Conservation (phyloP, 306 rosid genomes). For the Quercus suber region DNA sequence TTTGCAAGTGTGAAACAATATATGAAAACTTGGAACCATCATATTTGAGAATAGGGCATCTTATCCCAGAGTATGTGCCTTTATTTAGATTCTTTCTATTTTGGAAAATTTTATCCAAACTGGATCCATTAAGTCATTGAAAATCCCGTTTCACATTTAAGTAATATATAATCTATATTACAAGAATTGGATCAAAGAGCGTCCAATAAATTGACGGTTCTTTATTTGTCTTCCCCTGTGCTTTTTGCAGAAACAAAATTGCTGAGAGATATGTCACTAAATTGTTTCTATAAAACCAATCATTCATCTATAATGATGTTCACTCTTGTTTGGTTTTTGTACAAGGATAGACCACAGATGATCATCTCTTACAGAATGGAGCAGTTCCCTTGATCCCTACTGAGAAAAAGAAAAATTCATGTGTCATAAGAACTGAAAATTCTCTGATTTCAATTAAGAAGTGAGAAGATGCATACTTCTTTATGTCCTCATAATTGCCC, state of each 20-base stretch:
- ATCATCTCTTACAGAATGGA: constrained; percentile 46
- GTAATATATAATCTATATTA: too few species aligned
- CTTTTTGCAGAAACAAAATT: neutral
- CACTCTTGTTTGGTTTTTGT: neutral
- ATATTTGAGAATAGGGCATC: too few species aligned
- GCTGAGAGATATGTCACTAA: neutral
- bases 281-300: neutral
- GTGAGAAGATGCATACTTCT: constrained; percentile 35
- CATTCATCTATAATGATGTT: neutral
- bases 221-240: neutral
- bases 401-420: constrained; percentile 11
- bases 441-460: neutral
- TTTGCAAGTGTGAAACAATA: too few species aligned
- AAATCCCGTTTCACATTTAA: too few species aligned
- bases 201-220: neutral
- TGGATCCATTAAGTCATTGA: too few species aligned
- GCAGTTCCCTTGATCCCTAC: constrained; percentile 60
- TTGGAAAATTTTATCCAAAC: too few species aligned
- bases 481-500: constrained; percentile 46
- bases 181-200: neutral
- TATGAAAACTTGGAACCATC: too few species aligned
- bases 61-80: too few species aligned
- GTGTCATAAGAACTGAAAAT: neutral
- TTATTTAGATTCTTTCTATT: too few species aligned
- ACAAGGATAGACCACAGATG: neutral